Evolutionary conservation across 1,139 yeast species (phyloP), one percentile per base, ranked within the genome.

Genomic region (Taphrina populina): DNA sequence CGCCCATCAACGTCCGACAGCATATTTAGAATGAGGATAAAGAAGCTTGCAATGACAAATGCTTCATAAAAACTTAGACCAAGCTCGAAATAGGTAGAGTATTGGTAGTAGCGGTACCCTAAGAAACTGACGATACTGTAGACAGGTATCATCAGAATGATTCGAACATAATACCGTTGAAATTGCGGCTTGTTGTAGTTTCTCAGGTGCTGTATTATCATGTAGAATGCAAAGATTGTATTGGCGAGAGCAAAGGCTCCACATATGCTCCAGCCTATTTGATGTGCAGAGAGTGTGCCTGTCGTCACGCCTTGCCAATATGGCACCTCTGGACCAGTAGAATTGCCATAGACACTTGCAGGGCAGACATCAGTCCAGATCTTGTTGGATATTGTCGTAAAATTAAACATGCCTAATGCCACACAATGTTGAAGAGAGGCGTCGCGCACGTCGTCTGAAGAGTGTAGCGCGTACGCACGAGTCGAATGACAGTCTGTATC

Each of bases 21-120:
- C 47, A 43, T 43, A 21, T 43, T 43, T 19, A 43, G 47, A 20
- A 45, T 34, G 41, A 45, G 52, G 23, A 45, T 34, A 34, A 45
- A 45, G 41, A 45, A 45, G n/a, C 41, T 34, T 11, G 52, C 52
- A 34, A 45, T 34, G 21, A 35, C 52, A 19, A 45, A 45, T 3
- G 52, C 52, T 24, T 45, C 52, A 33, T 45, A 45, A 15, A 34
- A 45, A 33, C 26, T 20, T 4, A 34, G 41, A 5, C 29, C 52
- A n/a, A 35, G 40, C 34, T 34, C 41, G 34, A 34, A 45, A 15
- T 45, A 45, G 32, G 32, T 17, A 17, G 52, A 34, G 34, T 35
- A 45, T 13, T 34, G 26, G 41, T 45, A 33, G 41, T 45, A 45
- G 11, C 40, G 30, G n/a, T 45, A 45, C 5, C 52, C 41, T 15